Evolutionary conservation across 495 filamentous ascomycete species (phyloP), one percentile per base, ranked within the genome.

Genomic region (Penicillium taxi): DNA sequence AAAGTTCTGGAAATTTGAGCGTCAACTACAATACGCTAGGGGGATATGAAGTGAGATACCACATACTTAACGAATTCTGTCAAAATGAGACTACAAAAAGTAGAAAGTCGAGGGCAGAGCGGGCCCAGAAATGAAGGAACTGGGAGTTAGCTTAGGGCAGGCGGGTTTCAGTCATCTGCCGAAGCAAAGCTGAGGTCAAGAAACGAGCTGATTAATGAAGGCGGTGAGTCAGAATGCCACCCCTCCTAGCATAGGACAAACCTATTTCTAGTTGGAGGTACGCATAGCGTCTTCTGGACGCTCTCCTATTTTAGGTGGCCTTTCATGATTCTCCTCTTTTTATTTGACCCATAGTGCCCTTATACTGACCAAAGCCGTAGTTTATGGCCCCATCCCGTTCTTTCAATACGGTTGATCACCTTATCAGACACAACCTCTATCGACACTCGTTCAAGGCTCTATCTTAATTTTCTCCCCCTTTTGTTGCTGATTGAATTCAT

Each of bases 151-250:
- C 18, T 13, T 15, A 24, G 33, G 25, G 27, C 12, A 37, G 40
- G 18, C n/a, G 20, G 33, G 37, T 43, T 35, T 5, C 20, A 13
- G 24, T 44, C 39, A 26, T 41, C 34, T 41, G 26, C 43, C 35
- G 47, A 50, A 46, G 39, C 34, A 43, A 50, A 51, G 48, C 39
- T 44, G 48, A 44, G 39, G 43, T 47, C 32, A 27, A 35, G 44
- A 24, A 35, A 16, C 11, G 12, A 16, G 26, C 32, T 45, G 38
- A 48, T 17, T 38, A 35, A 41, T 11, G 22, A 5, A 11, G 21
- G 13, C 0, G 39, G 35, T 47, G 43, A 50, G 39, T 50, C 40
- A 51, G 26, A 22, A 11, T n/a, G 36, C 36, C 42, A 37, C 44
- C 44, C 44, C 44, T 47, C 44, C 39, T 42, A n/a, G n/a, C n/a